Evolutionary conservation across 2,329 filamentous ascomycete genomes (phyloP).

Genomic region (Aspergillus ochraceoroseus): DNA sequence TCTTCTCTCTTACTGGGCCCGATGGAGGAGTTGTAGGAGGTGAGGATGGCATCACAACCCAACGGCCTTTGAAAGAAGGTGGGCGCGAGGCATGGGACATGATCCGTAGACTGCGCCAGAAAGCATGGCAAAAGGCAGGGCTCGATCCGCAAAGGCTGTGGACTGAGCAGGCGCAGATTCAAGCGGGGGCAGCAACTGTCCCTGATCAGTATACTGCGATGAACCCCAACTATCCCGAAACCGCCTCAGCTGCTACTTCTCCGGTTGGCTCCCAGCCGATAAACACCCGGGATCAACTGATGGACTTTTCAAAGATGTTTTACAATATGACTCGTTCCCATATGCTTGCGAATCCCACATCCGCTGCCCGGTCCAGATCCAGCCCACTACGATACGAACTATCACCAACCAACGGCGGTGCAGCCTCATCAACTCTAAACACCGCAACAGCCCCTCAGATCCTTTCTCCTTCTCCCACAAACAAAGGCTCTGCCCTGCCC

Average conservation of each 20-base stretch:
- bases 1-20: conserved; percentile 45
- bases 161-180: conserved; percentile 45
- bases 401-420: conserved; percentile 13
- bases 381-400: conserved; percentile 26
- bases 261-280: conserved; percentile 8
- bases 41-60: conserved; percentile 43
- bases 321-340: conserved; percentile 36
- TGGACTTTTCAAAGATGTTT: conserved; percentile 35
- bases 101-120: conserved; percentile 45
- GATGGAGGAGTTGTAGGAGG: conserved; percentile 46
- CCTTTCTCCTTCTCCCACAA: conserved; percentile 14
- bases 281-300: conserved; percentile 20
- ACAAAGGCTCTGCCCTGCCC: too few relatives aligned
- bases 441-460: conserved; percentile 9
- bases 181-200: conserved; percentile 31
- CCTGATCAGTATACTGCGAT: conserved; percentile 18
- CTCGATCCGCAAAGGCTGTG: conserved; percentile 45
- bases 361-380: conserved; percentile 19
- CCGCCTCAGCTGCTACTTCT: conserved; percentile 10
- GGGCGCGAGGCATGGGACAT: conserved; percentile 49
- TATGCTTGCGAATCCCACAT: conserved; percentile 19
- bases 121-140: conserved; percentile 48
- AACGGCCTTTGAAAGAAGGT: conserved; percentile 45
- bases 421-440: conserved; percentile 4
- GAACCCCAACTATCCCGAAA: conserved; percentile 14